These are phyloP conservation scores for Pseudozyma pruni DNA, from an alignment of 1,284 basidiomycete species.

Conservation along the genomic window DNA sequence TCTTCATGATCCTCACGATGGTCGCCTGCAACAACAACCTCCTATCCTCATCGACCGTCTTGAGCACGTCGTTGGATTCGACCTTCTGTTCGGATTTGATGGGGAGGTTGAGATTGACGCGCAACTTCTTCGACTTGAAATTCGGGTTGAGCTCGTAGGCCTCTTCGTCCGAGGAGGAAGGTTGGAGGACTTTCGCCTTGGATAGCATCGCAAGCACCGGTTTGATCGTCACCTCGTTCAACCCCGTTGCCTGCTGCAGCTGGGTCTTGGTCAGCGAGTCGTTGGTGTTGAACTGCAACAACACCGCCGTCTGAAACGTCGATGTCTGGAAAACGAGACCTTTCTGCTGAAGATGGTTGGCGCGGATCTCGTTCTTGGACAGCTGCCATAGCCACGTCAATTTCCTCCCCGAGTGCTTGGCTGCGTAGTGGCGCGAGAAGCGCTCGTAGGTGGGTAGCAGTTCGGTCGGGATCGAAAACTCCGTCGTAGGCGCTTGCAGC, in stretches of 20 bases:
- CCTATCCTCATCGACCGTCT: slow-evolving; percentile 96
- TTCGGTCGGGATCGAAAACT: slow-evolving; percentile 89
- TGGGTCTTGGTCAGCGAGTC: slow-evolving; percentile 86
- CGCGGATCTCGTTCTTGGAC: slow-evolving; percentile 92
- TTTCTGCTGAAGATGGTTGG: slow-evolving; percentile 91
- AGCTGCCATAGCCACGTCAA: slow-evolving; percentile 98
- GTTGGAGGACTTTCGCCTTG: slow-evolving; percentile 88
- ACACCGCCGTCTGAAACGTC: slow-evolving; percentile 92
- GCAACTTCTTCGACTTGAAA: slow-evolving; percentile 91
- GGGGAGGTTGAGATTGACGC: slow-evolving; percentile 88
- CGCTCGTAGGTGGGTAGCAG: slow-evolving; percentile 87
- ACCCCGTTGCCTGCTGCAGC: slow-evolving; percentile 81
- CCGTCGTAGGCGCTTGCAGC: slow-evolving; percentile 81
- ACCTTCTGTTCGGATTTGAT: slow-evolving; percentile 95
- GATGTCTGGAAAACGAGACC: slow-evolving; percentile 90
- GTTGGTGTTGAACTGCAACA: slow-evolving; percentile 89
- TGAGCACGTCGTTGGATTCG: slow-evolving; percentile 88
- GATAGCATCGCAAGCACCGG: slow-evolving; percentile 84
- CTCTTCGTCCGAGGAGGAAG: slow-evolving; percentile 68
- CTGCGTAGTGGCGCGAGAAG: slow-evolving; percentile 92
- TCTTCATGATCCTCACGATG: slow-evolving; percentile 98
- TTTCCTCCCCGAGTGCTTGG: slow-evolving; percentile 93
- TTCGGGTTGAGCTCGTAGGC: slow-evolving; percentile 79
- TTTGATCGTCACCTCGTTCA: slow-evolving; percentile 83
- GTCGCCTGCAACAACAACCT: slow-evolving; percentile 97